Evolutionary conservation across 2,329 filamentous ascomycete species (phyloP), one percentile per base, ranked within the genome.

Genomic region (Diaporthe citri): DNA sequence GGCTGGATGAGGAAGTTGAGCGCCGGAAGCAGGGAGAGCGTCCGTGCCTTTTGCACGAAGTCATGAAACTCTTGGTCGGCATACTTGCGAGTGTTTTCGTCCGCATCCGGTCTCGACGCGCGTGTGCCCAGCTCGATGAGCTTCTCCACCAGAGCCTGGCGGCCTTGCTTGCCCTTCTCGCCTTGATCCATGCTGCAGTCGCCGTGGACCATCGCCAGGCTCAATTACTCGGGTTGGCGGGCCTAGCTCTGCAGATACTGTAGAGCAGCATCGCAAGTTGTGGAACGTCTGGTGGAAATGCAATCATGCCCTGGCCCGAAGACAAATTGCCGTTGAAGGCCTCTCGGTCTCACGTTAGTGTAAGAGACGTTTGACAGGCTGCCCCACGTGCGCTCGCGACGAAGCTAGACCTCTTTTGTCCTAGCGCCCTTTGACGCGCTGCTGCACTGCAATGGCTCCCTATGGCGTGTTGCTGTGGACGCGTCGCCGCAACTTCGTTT

Each of bases 1-100:
- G 92, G 91, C 76, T 93, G 91, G 46, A 93, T 89, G 28, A 93
- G 85, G 25, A 89, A 85, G 75, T 92, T 94, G 57, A 95, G 82
- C 6, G 90, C 86, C 12, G 89, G 90, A 31, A 94, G 83, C 12
- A 94, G 86, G 13, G 72, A 56, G 10, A 74, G 60, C 0, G 75
- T 76, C 28, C 72, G 52, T 25, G 72, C 71, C 28, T 39, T 87
- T 72, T 87, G 83, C 41, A 91, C 82, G 59, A 90, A 81, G n/a
- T 85, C 81, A 57, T 86, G 81, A 62, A 90, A 89, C 70, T 86
- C 84, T 52, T 80, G 78, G 15, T 85, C 84, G 3, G 81, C 80
- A 72, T 83, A 77, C 12, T 75, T 79, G 57, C 83, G 83, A 12
- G 79, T 80, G 52, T 25, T 66, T 34, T 79, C 78, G 10, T 80